Percentiles rank a stretch among this genome's conserved stretches.
Evolutionary conservation across 257 asterid species (phyloP).

Genomic region (Salvia splendens): DNA sequence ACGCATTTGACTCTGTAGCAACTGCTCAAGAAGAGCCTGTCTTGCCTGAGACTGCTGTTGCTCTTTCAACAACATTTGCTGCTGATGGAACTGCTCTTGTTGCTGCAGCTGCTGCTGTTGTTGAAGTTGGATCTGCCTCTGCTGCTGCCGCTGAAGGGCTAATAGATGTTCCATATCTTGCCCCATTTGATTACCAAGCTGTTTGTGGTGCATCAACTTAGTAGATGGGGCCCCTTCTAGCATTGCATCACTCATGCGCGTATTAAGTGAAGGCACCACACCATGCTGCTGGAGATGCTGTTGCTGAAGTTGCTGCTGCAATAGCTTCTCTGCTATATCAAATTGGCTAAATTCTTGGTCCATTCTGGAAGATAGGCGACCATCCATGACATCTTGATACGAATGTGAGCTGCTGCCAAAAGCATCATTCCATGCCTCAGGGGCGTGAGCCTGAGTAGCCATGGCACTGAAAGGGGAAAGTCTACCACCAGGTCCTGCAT

Average conservation of each 20-base stretch:
- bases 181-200: constrained; percentile 54
- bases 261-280: constrained; percentile 52
- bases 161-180: constrained; percentile 68
- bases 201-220: constrained; percentile 65
- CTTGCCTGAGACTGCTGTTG: constrained; percentile 83
- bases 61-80: constrained; percentile 77
- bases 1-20: constrained; percentile 73
- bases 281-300: constrained; percentile 61
- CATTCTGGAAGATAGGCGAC: constrained; percentile 50
- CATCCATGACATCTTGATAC: constrained; percentile 58
- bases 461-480: constrained; percentile 45
- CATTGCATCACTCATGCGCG: constrained; percentile 58
- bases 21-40: constrained; percentile 73
- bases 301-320: constrained; percentile 25
- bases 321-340: constrained; percentile 65
- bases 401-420: too few species aligned
- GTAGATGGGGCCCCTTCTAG: constrained; percentile 52
- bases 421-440: too few species aligned
- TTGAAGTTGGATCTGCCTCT: constrained; percentile 74
- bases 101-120: constrained; percentile 62
- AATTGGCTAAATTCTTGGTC: constrained; percentile 56
- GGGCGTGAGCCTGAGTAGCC: constrained; percentile 34
- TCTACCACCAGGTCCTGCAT: constrained; percentile 51
- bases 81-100: constrained; percentile 77
- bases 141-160: constrained; percentile 71